Evolutionary conservation across 805 yeast genomes (phyloP), one percentile per base, ranked within the genome.

Genomic region (Dipodascopsis tothii): DNA sequence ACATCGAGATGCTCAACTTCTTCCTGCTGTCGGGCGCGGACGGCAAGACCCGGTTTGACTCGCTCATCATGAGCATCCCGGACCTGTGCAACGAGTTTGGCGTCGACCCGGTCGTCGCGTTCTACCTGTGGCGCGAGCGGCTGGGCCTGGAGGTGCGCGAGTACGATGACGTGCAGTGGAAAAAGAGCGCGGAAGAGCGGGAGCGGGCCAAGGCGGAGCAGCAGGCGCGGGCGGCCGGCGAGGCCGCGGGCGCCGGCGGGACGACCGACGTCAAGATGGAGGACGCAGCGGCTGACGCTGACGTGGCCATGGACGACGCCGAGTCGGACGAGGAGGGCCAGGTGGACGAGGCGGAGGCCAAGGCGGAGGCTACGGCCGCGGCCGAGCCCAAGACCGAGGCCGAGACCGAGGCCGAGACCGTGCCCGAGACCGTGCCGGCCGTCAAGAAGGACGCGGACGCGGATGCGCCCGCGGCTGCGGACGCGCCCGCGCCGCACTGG

Each of bases 81-180:
- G 54, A 45, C 6, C 50, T 65, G 14, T 48, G 58, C 30, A 45
- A 47, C 17, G 47, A 51, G n/a, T 65, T 46, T 42, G 60, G 57
- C 5, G 52, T 65, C 2, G 45, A 52, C 48, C 63, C 41, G 0
- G 70, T 71, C 17, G 81, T 90, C 85, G 79, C 79, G 0, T 85
- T 84, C 63, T 84, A 80, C 49, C 57, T 85, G 2, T 86, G 95
- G 94, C 72, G 96, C 4, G 52, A 50, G 21, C 45, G 45, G 21
- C 41, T 62, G 4, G 56, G 59, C 17, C 51, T 71, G 54, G 69
- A 55, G 17, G 45, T 58, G n/a, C 48, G 60, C 16, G 48, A 48
- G 39, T 44, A 56, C 42, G 60, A 64, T 3, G 37, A 40, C 9
- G 35, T 20, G 22, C 21, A 32, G n/a, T 33, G 44, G 41, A 34